These are phyloP conservation scores for Cyclotella choctawhatcheeana DNA, from an alignment of 108 stramenopile genomes.

Conservation along the genomic window DNA sequence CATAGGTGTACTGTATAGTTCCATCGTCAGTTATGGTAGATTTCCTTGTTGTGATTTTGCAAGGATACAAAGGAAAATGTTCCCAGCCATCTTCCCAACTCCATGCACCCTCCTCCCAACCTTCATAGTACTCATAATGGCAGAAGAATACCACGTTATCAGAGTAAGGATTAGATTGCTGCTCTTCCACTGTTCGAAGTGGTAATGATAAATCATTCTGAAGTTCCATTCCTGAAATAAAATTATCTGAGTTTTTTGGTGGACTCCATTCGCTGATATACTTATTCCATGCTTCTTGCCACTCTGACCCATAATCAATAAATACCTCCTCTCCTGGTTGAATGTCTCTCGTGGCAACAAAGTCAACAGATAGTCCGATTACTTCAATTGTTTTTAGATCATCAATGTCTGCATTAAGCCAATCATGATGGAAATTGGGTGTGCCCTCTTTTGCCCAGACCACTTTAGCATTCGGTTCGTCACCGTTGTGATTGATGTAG, in stretches of 20 bases:
- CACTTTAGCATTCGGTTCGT: constrained; percentile 46
- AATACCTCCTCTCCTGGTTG: constrained; percentile 79
- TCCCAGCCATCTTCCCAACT: constrained; percentile 34
- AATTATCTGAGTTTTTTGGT: constrained; percentile 34
- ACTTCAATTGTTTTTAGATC: constrained; percentile 32
- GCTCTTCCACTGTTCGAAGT: constrained; percentile 67
- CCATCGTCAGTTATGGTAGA: not conserved
- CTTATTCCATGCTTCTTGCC: constrained; percentile 83
- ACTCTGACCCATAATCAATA: constrained; percentile 78
- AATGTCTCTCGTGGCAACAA: constrained; percentile 79
- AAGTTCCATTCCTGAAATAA: constrained; percentile 37
- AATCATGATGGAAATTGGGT: constrained; percentile 41
- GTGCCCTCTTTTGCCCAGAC: constrained; percentile 46
- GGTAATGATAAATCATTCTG: constrained; percentile 47
- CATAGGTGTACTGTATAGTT: constrained; percentile 46
- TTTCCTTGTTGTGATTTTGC: constrained; percentile 32
- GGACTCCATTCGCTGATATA: constrained; percentile 60
- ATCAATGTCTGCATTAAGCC: constrained; percentile 44
- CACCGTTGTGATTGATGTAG: constrained; percentile 61
- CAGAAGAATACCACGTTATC: constrained; percentile 67
- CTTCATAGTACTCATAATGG: constrained; percentile 44
- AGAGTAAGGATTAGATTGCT: constrained; percentile 67
- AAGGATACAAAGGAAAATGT: constrained; percentile 25
- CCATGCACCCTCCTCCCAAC: constrained; percentile 28
- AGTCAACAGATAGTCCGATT: constrained; percentile 67